Evolutionary conservation across 306 rosid species (phyloP).

Genomic region (Malus domestica): ASM211411v1 NC_041789.1:29539001-29539500

Average conservation of each 20-base stretch:
- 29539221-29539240: conserved; percentile 83
- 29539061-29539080: conserved; percentile 85
- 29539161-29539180: conserved; percentile 87
- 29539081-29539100: conserved; percentile 99
- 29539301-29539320: conserved; percentile 57
- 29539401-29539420: conserved; percentile 69
- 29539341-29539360: conserved; percentile 64
- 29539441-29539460: conserved; percentile 96
- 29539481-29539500: conserved; percentile 82
- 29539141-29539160: conserved; percentile 80
- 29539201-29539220: conserved; percentile 83
- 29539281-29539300: conserved; percentile 62
- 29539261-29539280: conserved; percentile 59
- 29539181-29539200: conserved; percentile 73
- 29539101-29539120: conserved; percentile 80
- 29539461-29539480: conserved; percentile 84
- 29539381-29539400: conserved; percentile 54
- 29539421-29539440: conserved; percentile 87
- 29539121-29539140: conserved; percentile 60
- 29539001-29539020: conserved; percentile 61
- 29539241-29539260: conserved; percentile 66
- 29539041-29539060: conserved; percentile 52
- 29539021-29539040: conserved; percentile 58
- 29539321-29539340: conserved; percentile 56
- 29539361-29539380: conserved; percentile 66